Evolutionary conservation across 495 filamentous ascomycete species (phyloP).

Genomic region (Penicillium turbatum): DNA sequence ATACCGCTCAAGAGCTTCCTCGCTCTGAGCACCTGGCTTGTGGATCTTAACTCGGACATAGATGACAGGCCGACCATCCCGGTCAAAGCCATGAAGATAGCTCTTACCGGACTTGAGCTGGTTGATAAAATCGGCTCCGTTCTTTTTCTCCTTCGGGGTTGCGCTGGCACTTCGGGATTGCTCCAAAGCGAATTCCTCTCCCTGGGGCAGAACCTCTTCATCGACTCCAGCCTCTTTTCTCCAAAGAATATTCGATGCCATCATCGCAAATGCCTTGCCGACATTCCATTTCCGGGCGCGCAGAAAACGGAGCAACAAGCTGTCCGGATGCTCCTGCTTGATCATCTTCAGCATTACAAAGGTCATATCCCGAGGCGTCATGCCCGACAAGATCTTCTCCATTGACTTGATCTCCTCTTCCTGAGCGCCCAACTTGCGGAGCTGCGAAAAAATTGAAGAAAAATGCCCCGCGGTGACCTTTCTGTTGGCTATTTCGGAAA

Average conservation of each 20-base stretch:
- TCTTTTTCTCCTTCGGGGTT: slow-evolving; percentile 50
- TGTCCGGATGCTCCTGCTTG: slow-evolving; percentile 63
- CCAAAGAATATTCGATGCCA: slow-evolving; percentile 84
- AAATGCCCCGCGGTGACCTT: slow-evolving; percentile 18
- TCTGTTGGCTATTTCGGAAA: slow-evolving; percentile 12
- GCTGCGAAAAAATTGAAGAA: slow-evolving; percentile 8
- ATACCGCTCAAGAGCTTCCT: slow-evolving; percentile 70
- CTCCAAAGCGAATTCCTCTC: slow-evolving; percentile 59
- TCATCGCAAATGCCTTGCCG: slow-evolving; percentile 80
- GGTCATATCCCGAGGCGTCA: slow-evolving; percentile 25
- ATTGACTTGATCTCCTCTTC: slow-evolving; percentile 23
- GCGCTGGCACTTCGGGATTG: slow-evolving; percentile 46
- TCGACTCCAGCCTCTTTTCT: slow-evolving; percentile 75
- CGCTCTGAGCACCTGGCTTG: slow-evolving; percentile 71
- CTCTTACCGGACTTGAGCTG: slow-evolving; percentile 83
- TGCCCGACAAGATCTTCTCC: slow-evolving; percentile 16
- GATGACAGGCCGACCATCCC: slow-evolving; percentile 72
- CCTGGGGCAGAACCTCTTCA: slow-evolving; percentile 67
- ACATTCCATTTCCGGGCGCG: slow-evolving; percentile 89
- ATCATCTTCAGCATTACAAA: slow-evolving; percentile 25
- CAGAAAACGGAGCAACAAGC: slow-evolving; percentile 76
- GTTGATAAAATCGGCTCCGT: slow-evolving; percentile 68
- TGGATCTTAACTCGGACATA: slow-evolving; percentile 75
- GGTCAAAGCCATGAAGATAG: slow-evolving; percentile 78
- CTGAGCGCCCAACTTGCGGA: slow-evolving; percentile 20